These are phyloP conservation scores for Cordyceps pruinosa DNA, from an alignment of 2,329 filamentous ascomycete genomes.

Conservation along the genomic window DNA sequence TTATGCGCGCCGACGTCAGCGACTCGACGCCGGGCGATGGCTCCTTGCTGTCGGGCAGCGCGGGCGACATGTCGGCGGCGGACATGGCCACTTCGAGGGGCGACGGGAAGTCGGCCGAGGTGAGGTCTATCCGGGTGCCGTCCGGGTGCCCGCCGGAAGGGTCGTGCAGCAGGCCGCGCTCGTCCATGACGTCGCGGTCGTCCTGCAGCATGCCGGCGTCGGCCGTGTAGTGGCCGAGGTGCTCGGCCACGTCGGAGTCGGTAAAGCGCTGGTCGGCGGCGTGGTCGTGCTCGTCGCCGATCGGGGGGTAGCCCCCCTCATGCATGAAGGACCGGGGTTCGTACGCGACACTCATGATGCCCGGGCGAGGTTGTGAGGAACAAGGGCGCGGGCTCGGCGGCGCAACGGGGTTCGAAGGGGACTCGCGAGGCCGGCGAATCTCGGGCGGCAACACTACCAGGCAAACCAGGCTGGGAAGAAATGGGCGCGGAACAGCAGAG, in stretches of 20 bases:
- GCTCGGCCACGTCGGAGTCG: slow-evolving; percentile 37
- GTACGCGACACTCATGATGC: slow-evolving; percentile 47
- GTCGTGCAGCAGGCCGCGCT: slow-evolving; percentile 26
- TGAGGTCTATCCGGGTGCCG: slow-evolving; percentile 32
- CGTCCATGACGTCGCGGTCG: slow-evolving; percentile 31
- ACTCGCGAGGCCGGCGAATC: neutral
- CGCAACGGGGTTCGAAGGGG: too few relatives aligned
- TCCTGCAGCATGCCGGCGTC: slow-evolving; percentile 32
- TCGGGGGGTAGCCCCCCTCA: slow-evolving; percentile 40
- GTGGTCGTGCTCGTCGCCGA: slow-evolving; percentile 38
- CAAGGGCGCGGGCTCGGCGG: neutral
- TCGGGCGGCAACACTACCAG: neutral
- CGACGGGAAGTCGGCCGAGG: slow-evolving; percentile 26
- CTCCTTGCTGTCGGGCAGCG: slow-evolving; percentile 29
- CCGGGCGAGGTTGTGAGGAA: neutral
- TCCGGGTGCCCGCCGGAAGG: slow-evolving; percentile 32
- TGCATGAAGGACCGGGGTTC: slow-evolving; percentile 43
- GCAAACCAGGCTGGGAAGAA: slow-evolving; percentile 1
- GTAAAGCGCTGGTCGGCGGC: slow-evolving; percentile 34
- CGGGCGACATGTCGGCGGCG: slow-evolving; percentile 26
- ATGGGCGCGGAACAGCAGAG: neutral
- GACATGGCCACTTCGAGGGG: slow-evolving; percentile 27
- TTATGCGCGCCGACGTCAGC: slow-evolving; percentile 35
- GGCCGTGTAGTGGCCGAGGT: slow-evolving; percentile 37
- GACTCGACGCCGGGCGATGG: slow-evolving; percentile 26